Percentiles rank a stretch among this genome's conserved stretches.
Evolutionary conservation across 192 early-diverging fungal species (phyloP).

Genomic region (Linnemannia schmuckeri): DNA sequence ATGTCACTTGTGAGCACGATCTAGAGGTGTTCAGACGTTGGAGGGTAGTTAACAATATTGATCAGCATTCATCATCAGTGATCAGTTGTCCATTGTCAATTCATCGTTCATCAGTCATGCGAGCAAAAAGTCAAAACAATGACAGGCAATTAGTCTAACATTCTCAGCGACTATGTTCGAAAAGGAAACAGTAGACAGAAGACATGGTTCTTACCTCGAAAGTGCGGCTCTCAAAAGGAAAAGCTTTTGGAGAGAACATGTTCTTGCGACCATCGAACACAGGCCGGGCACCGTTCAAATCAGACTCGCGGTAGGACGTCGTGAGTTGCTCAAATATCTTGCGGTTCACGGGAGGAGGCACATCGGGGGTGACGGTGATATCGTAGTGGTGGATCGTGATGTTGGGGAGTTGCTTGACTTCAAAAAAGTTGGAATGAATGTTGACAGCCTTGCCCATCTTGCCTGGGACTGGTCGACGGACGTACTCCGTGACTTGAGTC

Average conservation of each 20-base stretch:
- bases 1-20: slow-evolving; percentile 8
- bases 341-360: slow-evolving; percentile 80
- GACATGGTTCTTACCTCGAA: slow-evolving; percentile 66
- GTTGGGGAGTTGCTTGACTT: slow-evolving; percentile 76
- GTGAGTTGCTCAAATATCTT: slow-evolving; percentile 78
- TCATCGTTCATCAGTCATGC: not conserved
- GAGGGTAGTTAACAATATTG: not conserved
- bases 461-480: slow-evolving; percentile 61
- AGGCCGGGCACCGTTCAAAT: slow-evolving; percentile 71
- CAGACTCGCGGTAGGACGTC: slow-evolving; percentile 58
- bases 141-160: not conserved
- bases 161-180: not conserved
- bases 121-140: not conserved
- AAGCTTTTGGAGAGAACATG: slow-evolving; percentile 70
- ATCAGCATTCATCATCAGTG: not conserved
- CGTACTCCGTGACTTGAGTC: slow-evolving; percentile 56
- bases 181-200: not conserved
- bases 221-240: slow-evolving; percentile 67
- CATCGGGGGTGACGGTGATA: slow-evolving; percentile 79
- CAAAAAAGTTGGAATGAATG: slow-evolving; percentile 83
- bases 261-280: slow-evolving; percentile 90
- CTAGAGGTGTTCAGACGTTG: slow-evolving; percentile 12
- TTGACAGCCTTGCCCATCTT: slow-evolving; percentile 56
- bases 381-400: slow-evolving; percentile 87
- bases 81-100: too few species aligned